phyloP scores from a whole-genome alignment of 306 rosid genomes.

The Nissolia schottii region DNA sequence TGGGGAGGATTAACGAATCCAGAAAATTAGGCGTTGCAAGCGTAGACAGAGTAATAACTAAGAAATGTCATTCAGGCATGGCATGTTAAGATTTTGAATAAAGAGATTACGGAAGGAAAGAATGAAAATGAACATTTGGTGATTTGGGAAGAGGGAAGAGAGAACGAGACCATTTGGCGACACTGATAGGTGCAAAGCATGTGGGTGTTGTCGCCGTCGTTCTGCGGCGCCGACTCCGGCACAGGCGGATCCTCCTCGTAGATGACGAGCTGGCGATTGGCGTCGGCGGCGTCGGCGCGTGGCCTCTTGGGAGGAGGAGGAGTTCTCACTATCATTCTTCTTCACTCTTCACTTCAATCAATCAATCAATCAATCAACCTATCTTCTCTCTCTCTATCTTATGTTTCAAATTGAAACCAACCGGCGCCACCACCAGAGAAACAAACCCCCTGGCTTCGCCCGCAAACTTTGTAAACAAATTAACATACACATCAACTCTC shows the following conservation, averaged over 20 bases:
- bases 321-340: slow-evolving; percentile 68
- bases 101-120: neutral
- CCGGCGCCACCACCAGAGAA: neutral
- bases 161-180: slow-evolving; percentile 76
- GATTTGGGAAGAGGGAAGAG: neutral
- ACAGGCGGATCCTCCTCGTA: slow-evolving; percentile 53
- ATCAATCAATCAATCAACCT: neutral
- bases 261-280: slow-evolving; percentile 55
- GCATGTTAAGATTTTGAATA: neutral
- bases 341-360: neutral
- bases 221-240: slow-evolving; percentile 30
- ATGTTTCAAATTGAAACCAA: neutral
- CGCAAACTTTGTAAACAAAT: too few species aligned
- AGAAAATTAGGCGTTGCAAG: neutral
- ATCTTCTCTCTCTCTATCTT: neutral
- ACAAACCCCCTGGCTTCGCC: neutral
- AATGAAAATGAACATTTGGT: neutral
- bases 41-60: neutral
- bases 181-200: slow-evolving; percentile 84
- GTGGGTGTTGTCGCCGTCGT: slow-evolving; percentile 24
- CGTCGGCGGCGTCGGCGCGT: slow-evolving; percentile 41
- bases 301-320: slow-evolving; percentile 83
- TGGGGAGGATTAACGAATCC: neutral
- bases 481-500: too few species aligned
- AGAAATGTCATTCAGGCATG: too few species aligned